Evolutionary conservation across 306 rosid species (phyloP), one percentile per base, ranked within the genome.

Genomic region (Castanospermum australe): DNA sequence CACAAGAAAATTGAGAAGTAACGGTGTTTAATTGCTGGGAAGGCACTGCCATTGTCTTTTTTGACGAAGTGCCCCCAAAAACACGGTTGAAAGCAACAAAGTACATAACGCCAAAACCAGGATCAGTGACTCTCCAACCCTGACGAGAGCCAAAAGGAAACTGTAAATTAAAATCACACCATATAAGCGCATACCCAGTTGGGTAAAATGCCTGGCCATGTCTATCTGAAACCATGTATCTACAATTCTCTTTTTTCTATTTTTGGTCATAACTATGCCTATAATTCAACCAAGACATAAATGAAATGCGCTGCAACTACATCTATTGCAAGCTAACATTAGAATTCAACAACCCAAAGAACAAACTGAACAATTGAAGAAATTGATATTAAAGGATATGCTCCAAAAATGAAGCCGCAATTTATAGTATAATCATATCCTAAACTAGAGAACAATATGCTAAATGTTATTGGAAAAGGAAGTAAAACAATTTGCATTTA

Each of bases 241-340:
- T 60, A 47, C 73, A 71, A 32, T 24, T 48, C 55, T 28, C 55
- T 28, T 73, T 71, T 65, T 35, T 71, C 83, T 48, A 79, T 60
- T 35, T 60, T 11, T 71, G 66, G 45, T 79, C 17, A 35, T 70
- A 22, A 62, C 42, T 61, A n/a, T 67, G 4, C n/a, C 57, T 28
- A 42, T 22, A 51, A 39, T 11, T 55, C 67, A 44, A 73, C 20
- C 24, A 33, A 55, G 41, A 39, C 48, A 68, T 68, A 72, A 83
- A 72, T 60, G 74, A 71, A 76, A 69, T 36, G 68, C 25, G 72
- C 71, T 50, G 47, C 75, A 78, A 47, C 63, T 48, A 36, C 35
- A 78, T 45, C 33, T 66, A 59, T 75, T 25, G 59, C 67, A 65
- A 78, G 60, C 77, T 22, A 68, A 68, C 59, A 21, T 75, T 50